Evolutionary conservation across 305 asterid genomes (phyloP), one percentile per base, ranked within the genome.

Genomic region (Solanum chacoense): DNA sequence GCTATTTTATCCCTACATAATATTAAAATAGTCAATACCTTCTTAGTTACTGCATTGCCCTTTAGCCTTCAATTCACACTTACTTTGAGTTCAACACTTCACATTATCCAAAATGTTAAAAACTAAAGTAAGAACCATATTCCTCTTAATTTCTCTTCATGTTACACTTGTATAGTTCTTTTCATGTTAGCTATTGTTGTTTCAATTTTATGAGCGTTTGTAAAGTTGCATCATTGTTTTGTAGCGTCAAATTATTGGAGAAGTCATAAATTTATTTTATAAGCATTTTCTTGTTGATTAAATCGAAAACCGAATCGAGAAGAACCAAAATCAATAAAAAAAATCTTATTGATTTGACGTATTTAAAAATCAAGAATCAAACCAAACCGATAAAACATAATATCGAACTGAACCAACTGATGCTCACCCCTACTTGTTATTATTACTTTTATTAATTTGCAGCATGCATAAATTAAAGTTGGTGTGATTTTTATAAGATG

Each of bases 1-100:
- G 18, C 24, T 55, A 55, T 55, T 55, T 50, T 50, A 50, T 2
- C n/a, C 67, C 67, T 55, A 20, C n/a, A 55, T 55, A 55, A 55
- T 18, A 55, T 55, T 55, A 55, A 18, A 55, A 18, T 18, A 55
- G n/a, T 18, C 67, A 55, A 18, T 55, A 55, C 67, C 24, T 55
- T 50, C n/a, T 0, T 18, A 0, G 1, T 55, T 18, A 18, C 1
- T 55, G 0, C n/a, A 55, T 55, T 55, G 10, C n/a, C 24, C 9
- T 55, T 55, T 55, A 55, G 67, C 24, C 24, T 55, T 55, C 10
- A 55, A 18, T 18, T 55, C 9, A 55, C 4, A 18, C 10, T 55
- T 55, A 55, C 4, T 55, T 55, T 55, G 11, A 55, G n/a, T 55
- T 55, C 24, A 55, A 50, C 18, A 55, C 10, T 55, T 18, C 24